Percentiles rank a stretch among this genome's conserved stretches.
phyloP scores from a whole-genome alignment of 306 rosid species.

The Vigna hirtella region DNA sequence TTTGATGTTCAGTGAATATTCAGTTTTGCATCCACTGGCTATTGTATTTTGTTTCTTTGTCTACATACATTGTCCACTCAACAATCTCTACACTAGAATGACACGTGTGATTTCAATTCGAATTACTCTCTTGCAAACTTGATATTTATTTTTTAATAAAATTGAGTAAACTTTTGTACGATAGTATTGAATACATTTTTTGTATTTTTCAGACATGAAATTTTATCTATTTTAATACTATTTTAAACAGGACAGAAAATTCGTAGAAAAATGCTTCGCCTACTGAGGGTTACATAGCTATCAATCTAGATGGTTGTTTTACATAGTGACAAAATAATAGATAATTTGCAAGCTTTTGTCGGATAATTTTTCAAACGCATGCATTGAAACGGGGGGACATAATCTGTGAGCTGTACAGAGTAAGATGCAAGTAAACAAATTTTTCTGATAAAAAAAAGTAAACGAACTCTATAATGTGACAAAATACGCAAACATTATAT shows the following conservation, averaged over 20 bases:
- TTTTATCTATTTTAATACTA: too few relatives aligned
- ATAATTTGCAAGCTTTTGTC: slow-evolving; percentile 31
- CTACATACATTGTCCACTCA: neutral
- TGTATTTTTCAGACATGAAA: too few relatives aligned
- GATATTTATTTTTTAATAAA: neutral
- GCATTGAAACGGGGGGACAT: slow-evolving; percentile 44
- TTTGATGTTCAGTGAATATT: slow-evolving; percentile 1
- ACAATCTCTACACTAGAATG: neutral
- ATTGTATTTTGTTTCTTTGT: slow-evolving; percentile 20
- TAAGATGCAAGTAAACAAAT: neutral
- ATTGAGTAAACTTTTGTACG: neutral
- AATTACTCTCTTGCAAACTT: neutral
- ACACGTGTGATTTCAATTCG: neutral
- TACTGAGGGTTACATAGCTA: neutral
- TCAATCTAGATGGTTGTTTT: slow-evolving; percentile 28
- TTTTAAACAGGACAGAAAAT: too few relatives aligned
- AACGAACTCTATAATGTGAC: neutral
- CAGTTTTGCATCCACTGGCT: neutral
- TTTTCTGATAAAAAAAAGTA: neutral
- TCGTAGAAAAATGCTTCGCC: too few relatives aligned
- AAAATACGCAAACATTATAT: slow-evolving; percentile 5
- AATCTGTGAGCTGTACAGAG: slow-evolving; percentile 8
- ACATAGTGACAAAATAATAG: slow-evolving; percentile 31
- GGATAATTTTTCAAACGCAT: slow-evolving; percentile 33
- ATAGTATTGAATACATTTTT: too few relatives aligned